phyloP scores from a whole-genome alignment of 2,329 filamentous ascomycete genomes.

The Stachybotrys echinatus region DNA sequence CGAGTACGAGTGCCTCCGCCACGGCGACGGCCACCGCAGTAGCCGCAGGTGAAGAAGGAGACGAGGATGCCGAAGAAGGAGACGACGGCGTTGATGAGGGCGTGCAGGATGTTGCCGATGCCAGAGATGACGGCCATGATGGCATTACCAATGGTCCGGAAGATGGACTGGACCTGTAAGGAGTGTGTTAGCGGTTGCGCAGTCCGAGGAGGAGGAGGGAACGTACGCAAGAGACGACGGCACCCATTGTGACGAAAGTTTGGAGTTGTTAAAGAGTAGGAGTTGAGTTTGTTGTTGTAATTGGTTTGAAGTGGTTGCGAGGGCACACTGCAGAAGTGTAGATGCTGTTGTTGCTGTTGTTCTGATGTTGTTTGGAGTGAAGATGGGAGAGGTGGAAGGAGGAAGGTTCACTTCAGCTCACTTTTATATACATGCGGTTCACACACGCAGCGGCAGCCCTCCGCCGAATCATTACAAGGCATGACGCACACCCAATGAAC shows the following conservation, averaged over 20 bases:
- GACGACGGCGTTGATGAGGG: slow-evolving; percentile 64
- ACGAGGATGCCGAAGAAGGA: slow-evolving; percentile 62
- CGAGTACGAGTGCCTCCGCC: slow-evolving; percentile 8
- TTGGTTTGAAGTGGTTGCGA: neutral
- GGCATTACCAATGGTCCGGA: slow-evolving; percentile 59
- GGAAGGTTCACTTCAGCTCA: neutral
- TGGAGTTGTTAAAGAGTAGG: slow-evolving; percentile 9
- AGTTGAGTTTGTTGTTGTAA: slow-evolving; percentile 3
- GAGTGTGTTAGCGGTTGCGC: slow-evolving; percentile 9
- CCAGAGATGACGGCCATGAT: slow-evolving; percentile 66
- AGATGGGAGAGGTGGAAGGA: neutral
- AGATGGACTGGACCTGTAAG: slow-evolving; percentile 49
- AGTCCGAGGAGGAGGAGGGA: neutral
- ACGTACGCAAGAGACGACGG: slow-evolving; percentile 78
- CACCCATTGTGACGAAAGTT: slow-evolving; percentile 57
- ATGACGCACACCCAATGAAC: too few relatives aligned
- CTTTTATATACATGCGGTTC: slow-evolving; percentile 5
- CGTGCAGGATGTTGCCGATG: slow-evolving; percentile 58
- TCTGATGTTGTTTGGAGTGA: slow-evolving; percentile 6
- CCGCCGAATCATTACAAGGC: too few relatives aligned
- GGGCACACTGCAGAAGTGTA: neutral
- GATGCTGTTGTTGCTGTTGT: slow-evolving; percentile 4
- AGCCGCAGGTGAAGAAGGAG: slow-evolving; percentile 56
- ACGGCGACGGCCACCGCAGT: slow-evolving; percentile 19
- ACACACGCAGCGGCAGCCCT: slow-evolving; percentile 3